Conservation (phyloP, 371 early-diverging fungal genomes). For the Mortierella sp. region DNA sequence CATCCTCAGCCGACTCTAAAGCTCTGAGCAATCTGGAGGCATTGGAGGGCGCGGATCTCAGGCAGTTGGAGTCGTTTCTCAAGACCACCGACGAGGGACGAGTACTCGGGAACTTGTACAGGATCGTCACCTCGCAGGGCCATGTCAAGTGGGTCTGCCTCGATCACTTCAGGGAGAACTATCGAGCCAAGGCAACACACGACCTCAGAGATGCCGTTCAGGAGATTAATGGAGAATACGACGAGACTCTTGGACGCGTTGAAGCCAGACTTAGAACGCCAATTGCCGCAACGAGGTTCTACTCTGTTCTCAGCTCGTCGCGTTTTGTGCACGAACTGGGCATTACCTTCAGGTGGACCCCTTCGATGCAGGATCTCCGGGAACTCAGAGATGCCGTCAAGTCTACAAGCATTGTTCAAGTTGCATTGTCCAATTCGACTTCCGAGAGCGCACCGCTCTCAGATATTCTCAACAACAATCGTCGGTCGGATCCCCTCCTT, state of each 20-base stretch:
- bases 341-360: conserved; percentile 12
- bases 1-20: too few species aligned
- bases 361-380: conserved; percentile 8
- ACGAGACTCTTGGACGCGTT: neutral
- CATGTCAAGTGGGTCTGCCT: conserved; percentile 21
- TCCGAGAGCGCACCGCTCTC: neutral
- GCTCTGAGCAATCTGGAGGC: too few species aligned
- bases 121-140: neutral
- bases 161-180: conserved; percentile 4
- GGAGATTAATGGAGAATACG: neutral
- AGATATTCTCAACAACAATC: conserved; percentile 1
- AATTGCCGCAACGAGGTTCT: conserved; percentile 10
- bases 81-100: neutral
- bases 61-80: conserved; percentile 6
- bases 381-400: neutral
- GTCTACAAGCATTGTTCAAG: neutral
- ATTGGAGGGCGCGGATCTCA: neutral
- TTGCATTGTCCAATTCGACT: neutral
- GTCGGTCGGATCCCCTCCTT: conserved; percentile 20
- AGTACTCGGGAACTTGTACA: conserved; percentile 8
- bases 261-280: neutral
- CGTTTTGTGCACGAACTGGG: conserved; percentile 2
- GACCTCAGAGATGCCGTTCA: neutral
- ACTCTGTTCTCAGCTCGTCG: neutral
- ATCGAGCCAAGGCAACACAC: neutral